phyloP scores from a whole-genome alignment of 805 yeast species.

The Lipomyces yamadae region DNA sequence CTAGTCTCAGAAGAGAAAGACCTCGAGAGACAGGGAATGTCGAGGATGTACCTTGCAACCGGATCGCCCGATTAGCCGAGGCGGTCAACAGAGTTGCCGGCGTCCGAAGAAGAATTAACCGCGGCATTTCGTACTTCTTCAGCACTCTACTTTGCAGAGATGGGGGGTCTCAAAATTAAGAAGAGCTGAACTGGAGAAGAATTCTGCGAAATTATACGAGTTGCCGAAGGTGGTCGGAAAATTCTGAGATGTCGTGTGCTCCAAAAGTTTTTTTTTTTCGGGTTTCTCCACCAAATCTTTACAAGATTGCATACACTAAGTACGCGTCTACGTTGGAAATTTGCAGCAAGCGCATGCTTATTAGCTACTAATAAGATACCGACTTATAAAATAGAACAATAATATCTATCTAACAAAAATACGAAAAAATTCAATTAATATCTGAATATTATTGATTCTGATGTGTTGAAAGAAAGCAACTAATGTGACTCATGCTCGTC shows the following conservation, averaged over 20 bases:
- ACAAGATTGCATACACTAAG: neutral
- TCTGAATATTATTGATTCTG: no score
- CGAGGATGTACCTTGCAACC: neutral
- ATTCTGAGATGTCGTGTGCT: conserved; percentile 3
- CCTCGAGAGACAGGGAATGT: neutral
- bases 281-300: neutral
- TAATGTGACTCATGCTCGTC: no score
- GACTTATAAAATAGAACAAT: no score
- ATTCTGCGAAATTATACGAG: neutral
- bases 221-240: neutral
- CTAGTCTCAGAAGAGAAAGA: neutral
- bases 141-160: neutral
- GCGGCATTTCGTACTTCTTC: conserved; percentile 5
- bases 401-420: no score
- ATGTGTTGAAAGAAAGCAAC: no score
- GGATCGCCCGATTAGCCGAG: neutral
- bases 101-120: conserved; percentile 10
- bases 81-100: neutral
- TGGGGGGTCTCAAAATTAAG: neutral
- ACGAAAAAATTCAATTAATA: neutral
- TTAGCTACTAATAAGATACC: neutral
- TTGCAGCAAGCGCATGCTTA: neutral
- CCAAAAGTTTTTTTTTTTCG: neutral
- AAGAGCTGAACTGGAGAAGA: neutral
- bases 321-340: neutral